Base-by-base conservation (phyloP, 495 filamentous ascomycete species). In the Podospora appendiculata region DNA sequence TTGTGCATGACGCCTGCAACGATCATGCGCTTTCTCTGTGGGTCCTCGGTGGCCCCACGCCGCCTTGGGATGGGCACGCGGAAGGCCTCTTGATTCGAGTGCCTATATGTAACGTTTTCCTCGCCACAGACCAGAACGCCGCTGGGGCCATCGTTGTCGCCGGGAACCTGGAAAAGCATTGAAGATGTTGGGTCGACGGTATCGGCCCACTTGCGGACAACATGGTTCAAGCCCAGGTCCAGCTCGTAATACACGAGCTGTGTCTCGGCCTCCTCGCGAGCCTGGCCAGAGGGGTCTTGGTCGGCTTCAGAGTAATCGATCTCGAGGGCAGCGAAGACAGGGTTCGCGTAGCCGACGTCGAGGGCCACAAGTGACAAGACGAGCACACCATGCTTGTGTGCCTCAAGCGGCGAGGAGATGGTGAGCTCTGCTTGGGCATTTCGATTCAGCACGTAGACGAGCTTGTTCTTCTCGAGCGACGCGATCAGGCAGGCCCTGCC, bases 371-470 rank as follows among this genome's bases (percentile, higher is more conserved):
- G 69, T 8, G 88, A 88, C 54, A 95, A 90, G 13, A 96, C 90
- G 47, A 97, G 66, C 1, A 89, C 93, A 50, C 95, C 90, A n/a
- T 89, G 82, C 67, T 90, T 94, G 70, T 97, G 93, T 6, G 94
- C 94, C 70, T 97, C 94, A n/a, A 97, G 74, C 1, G 94, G 92
- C 13, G 91, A 96, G 6, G 94, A 99, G 39, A 97, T 97, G 25
- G 90, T 93, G 61, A 97, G 79, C 65, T 95, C 90, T 34, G 88
- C 90, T 70, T 95, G 88, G 38, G 90, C 80, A 70, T 96, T 95
- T 39, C 94, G 86, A 72, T 96, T 96, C 50, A 99, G 78, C 62
- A 97, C 92, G 70, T 97, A 99, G 63, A 97, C 94, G 58, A 99
- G 87, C 73, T 97, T 97, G 71, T 97, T 97, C 81, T 99, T 99